Base-by-base conservation (phyloP, 345 rosid genomes). In the Trapa incisa region DNA sequence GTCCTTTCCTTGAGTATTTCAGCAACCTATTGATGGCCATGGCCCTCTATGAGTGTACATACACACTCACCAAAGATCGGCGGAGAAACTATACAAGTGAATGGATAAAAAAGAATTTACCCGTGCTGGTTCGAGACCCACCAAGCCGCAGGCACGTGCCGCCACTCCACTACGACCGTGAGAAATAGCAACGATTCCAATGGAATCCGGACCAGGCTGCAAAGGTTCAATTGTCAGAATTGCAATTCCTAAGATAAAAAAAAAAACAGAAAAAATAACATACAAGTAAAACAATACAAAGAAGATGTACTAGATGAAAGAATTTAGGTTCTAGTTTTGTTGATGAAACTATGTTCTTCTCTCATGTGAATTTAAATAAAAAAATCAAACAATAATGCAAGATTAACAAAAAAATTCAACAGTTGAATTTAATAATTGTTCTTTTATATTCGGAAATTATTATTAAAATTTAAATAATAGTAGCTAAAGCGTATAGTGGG, bases 171-270 rank as follows among this genome's bases (percentile, higher is more conserved):
- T 69, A 87, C 98, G 89, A 77, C 98, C 96, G 70, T 93, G 97
- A 82, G 98, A 91, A 85, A 93, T 88, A 87, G 97, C 97, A 85
- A 93, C 83, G 92, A 93, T 93, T 93, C 98, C 97, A 76, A 87
- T 88, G 89, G 98, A 91, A 93, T 93, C 98, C 96, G 98, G 98
- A 93, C 98, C 98, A 93, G 96, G 98, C 98, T 93, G 85, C 79
- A 77, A 39, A 64, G 48, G 62, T 17, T 65, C 9, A 54, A n/a
- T 54, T 54, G 33, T 54, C 6, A 54, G 32, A 17, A 54, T n/a
- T 9, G 29, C 7, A 54, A n/a, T 50, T 50, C 17, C 16, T 41
- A 41, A 1, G 43, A 41, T 41, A 41, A 41, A 41, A 41, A 41
- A 4, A 41, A 41, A 41, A 8, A 41, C 4, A 41, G 7, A 41